A percentile compares a stretch with the other conserved stretches of the same genome.
Conservation (phyloP, 768 basidiomycete species). For the Pleurotus tuoliensis region DNA sequence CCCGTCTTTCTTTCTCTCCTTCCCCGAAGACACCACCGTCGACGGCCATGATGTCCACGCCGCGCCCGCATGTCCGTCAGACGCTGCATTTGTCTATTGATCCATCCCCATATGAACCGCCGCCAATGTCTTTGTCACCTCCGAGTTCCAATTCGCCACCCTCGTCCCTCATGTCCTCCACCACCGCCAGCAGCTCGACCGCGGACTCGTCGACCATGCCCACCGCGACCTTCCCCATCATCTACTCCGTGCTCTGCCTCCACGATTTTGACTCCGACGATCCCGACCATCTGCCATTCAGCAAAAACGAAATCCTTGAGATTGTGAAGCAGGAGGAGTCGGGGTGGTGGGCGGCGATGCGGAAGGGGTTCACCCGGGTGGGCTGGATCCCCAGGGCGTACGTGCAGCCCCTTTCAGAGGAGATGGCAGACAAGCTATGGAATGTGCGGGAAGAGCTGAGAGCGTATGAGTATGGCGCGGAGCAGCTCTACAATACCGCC, state of each 20-base stretch:
- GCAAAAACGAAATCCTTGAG: constrained; percentile 62
- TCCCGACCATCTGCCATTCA: constrained; percentile 56
- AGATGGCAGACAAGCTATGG: constrained; percentile 45
- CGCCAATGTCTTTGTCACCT: constrained; percentile 21
- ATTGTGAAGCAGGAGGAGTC: constrained; percentile 65
- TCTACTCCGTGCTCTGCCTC: constrained; percentile 59
- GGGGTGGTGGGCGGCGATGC: constrained; percentile 83
- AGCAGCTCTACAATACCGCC: constrained; percentile 37
- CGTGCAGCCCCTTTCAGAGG: constrained; percentile 50
- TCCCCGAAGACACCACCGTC: not conserved
- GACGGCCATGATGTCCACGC: constrained; percentile 23
- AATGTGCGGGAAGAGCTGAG: constrained; percentile 41
- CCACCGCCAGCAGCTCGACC: constrained; percentile 26
- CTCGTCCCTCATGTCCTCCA: constrained; percentile 27
- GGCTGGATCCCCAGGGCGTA: constrained; percentile 80
- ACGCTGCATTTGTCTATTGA: constrained; percentile 37
- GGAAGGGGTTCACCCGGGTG: constrained; percentile 43
- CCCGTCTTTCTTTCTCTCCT: not conserved
- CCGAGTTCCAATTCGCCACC: constrained; percentile 28
- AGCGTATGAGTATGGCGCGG: constrained; percentile 43
- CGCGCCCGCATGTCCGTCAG: constrained; percentile 33
- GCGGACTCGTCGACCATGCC: constrained; percentile 17
- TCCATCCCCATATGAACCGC: constrained; percentile 27
- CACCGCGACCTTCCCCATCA: constrained; percentile 17
- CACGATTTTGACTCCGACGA: constrained; percentile 67